These are phyloP conservation scores for Xylariales sp. DNA, from an alignment of 2,329 filamentous ascomycete genomes.

Conservation along the genomic window DNA sequence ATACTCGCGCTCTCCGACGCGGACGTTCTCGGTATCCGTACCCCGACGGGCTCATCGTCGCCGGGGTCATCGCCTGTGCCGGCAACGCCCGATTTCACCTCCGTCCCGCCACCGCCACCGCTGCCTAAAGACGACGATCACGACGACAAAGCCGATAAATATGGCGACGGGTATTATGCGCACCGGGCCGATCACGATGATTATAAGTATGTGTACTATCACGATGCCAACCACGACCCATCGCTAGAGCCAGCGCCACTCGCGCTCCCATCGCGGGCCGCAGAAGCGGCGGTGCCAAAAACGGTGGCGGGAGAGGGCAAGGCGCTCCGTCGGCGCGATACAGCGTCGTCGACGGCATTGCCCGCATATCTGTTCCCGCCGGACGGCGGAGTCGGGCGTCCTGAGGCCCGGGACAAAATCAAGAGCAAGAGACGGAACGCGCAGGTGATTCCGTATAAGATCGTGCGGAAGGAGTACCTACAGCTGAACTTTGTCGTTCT, in stretches of 20 bases:
- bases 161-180: background rate
- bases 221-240: slow-evolving; percentile 17
- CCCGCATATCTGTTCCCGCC: background rate
- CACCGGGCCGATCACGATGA: background rate
- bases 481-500: slow-evolving; percentile 48
- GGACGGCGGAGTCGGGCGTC: background rate
- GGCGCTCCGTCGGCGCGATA: background rate
- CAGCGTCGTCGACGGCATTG: background rate
- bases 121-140: slow-evolving; percentile 1
- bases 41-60: slow-evolving; percentile 6
- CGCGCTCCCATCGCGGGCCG: slow-evolving; percentile 12
- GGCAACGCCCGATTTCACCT: slow-evolving; percentile 6
- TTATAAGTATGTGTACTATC: background rate
- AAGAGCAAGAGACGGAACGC: slow-evolving; percentile 6
- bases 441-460: slow-evolving; percentile 27
- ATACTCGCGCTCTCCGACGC: background rate
- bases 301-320: background rate
- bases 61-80: background rate
- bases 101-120: slow-evolving; percentile 11
- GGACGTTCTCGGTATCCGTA: background rate
- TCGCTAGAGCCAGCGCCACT: slow-evolving; percentile 36
- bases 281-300: too few relatives aligned
- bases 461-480: slow-evolving; percentile 35
- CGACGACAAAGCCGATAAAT: background rate
- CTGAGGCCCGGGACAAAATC: background rate